These are phyloP conservation scores for Phytophthora pistaciae DNA, from an alignment of 352 stramenopile species.

Conservation along the genomic window DNA sequence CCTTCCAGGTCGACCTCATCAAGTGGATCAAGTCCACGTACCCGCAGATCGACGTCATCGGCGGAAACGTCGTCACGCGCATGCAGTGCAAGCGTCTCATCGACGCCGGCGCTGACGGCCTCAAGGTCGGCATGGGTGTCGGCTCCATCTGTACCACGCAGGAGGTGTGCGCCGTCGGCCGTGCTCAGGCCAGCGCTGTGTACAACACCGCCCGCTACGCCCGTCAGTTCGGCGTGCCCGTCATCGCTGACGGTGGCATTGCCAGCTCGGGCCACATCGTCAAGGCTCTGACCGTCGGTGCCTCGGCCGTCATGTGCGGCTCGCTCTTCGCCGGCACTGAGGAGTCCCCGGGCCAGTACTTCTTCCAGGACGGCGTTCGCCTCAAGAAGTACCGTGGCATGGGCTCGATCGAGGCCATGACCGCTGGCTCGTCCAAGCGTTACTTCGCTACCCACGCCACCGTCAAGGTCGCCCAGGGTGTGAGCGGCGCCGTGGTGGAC, in stretches of 20 bases:
- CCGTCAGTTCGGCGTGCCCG: conserved; percentile 96
- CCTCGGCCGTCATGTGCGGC: conserved; percentile 99
- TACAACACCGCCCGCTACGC: conserved; percentile 98
- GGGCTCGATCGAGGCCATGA: conserved; percentile 99
- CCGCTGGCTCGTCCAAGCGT: conserved; percentile 95
- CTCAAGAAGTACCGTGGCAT: conserved; percentile 99
- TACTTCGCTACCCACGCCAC: conserved; percentile 91
- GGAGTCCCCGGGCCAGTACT: conserved; percentile 99
- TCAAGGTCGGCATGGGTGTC: conserved; percentile 99
- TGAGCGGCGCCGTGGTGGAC: conserved; percentile 98
- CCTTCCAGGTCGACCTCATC: conserved; percentile 91
- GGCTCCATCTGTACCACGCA: conserved; percentile 99
- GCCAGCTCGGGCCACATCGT: conserved; percentile 98
- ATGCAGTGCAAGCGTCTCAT: conserved; percentile 99
- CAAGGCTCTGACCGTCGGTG: conserved; percentile 98
- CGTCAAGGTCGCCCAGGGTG: conserved; percentile 99
- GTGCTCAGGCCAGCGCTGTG: conserved; percentile 98
- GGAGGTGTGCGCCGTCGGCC: conserved; percentile 98
- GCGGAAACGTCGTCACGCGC: conserved; percentile 99
- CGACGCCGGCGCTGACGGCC: conserved; percentile 97
- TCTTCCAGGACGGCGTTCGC: conserved; percentile 99
- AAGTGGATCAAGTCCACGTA: conserved; percentile 97
- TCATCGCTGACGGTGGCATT: conserved; percentile 99
- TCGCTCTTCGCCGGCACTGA: conserved; percentile 99
- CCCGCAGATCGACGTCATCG: conserved; percentile 98